phyloP scores from a whole-genome alignment of 73 alveolate genomes.

The Strombidium stylifer region DNA sequence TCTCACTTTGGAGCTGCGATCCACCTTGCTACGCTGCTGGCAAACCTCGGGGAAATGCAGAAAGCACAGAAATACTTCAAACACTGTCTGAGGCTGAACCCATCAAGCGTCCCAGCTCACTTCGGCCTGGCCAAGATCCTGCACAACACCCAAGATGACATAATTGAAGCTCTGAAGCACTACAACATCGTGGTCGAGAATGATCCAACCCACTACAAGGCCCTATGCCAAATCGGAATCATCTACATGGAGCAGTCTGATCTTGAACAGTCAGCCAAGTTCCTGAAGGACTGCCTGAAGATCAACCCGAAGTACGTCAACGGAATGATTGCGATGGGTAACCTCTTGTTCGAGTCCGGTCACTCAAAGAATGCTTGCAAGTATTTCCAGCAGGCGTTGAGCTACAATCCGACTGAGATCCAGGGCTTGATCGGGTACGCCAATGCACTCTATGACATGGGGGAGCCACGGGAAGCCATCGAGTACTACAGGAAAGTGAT shows the following conservation, averaged over 20 bases:
- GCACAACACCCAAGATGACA: slow-evolving; percentile 67
- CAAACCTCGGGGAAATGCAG: slow-evolving; percentile 70
- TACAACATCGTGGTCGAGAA: slow-evolving; percentile 63
- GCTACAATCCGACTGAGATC: slow-evolving; percentile 72
- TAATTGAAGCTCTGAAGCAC: slow-evolving; percentile 70
- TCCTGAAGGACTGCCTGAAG: slow-evolving; percentile 62
- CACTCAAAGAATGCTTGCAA: slow-evolving; percentile 77
- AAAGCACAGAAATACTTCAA: slow-evolving; percentile 86
- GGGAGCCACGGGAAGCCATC: slow-evolving; percentile 82
- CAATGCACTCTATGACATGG: slow-evolving; percentile 80
- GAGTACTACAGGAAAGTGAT: slow-evolving; percentile 71
- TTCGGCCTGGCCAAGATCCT: slow-evolving; percentile 80
- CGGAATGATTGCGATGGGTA: slow-evolving; percentile 81
- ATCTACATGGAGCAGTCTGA: slow-evolving; percentile 62
- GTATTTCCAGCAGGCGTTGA: slow-evolving; percentile 73
- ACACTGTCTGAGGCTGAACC: slow-evolving; percentile 82
- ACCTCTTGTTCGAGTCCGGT: slow-evolving; percentile 76
- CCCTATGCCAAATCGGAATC: slow-evolving; percentile 81
- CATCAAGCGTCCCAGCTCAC: slow-evolving; percentile 77
- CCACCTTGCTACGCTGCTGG: slow-evolving; percentile 79
- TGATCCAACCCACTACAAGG: slow-evolving; percentile 78
- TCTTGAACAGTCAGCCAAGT: slow-evolving; percentile 69
- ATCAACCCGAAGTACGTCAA: slow-evolving; percentile 68
- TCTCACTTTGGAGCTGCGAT: slow-evolving; percentile 82
- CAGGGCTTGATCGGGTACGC: slow-evolving; percentile 92